These are phyloP conservation scores for Pseudevernia furfuracea DNA, from an alignment of 495 filamentous ascomycete species.

Conservation along the genomic window DNA sequence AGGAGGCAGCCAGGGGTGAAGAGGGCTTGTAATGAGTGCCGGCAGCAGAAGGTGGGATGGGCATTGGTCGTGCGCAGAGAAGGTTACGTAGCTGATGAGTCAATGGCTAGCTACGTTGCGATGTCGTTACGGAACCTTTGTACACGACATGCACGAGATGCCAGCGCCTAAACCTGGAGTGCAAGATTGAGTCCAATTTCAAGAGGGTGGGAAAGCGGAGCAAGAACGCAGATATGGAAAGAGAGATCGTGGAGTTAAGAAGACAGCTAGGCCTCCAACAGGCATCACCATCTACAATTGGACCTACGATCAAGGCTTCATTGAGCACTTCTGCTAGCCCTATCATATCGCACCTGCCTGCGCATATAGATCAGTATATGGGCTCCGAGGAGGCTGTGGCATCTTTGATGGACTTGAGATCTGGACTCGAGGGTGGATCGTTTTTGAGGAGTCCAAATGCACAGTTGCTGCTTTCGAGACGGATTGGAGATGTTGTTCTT, in stretches of 20 bases:
- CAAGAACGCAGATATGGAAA: conserved; percentile 86
- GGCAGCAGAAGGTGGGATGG: conserved; percentile 76
- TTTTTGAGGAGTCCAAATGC: conserved; percentile 41
- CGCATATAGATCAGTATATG: conserved; percentile 52
- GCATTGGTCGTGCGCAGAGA: conserved; percentile 10
- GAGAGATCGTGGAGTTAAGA: conserved; percentile 51
- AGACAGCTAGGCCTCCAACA: conserved; percentile 63
- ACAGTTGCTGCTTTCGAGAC: conserved; percentile 33
- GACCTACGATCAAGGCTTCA: conserved; percentile 32
- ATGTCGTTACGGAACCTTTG: conserved; percentile 72
- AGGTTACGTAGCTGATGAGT: conserved; percentile 8
- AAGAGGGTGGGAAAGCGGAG: conserved; percentile 87
- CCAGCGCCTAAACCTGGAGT: conserved; percentile 74
- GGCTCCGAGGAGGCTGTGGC: conserved; percentile 79
- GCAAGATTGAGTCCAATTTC: conserved; percentile 91
- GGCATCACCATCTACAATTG: conserved; percentile 44
- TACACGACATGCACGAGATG: conserved; percentile 77
- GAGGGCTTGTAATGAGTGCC: conserved; percentile 88
- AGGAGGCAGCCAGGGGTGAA: conserved; percentile 69
- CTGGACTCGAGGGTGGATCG: conserved; percentile 43
- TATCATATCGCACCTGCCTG: conserved; percentile 25
- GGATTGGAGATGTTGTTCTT: conserved; percentile 67
- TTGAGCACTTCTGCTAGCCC: conserved; percentile 24
- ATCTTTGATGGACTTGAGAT: conserved; percentile 66
- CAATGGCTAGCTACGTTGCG: conserved; percentile 64